phyloP scores from a whole-genome alignment of 345 rosid species.

The Eucalyptus caleyi region DNA sequence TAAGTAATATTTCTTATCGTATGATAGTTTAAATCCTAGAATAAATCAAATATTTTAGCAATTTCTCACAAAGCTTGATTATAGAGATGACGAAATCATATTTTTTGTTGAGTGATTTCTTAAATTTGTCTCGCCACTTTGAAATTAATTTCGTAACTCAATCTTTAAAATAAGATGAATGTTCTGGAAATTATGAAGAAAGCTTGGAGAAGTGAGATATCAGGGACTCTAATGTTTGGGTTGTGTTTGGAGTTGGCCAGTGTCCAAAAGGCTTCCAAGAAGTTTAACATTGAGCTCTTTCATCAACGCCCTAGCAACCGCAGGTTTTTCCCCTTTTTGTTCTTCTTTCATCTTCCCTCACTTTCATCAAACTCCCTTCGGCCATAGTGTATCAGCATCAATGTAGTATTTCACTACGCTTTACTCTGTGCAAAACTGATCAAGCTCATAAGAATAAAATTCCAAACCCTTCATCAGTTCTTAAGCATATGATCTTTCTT shows the following conservation, averaged over 20 bases:
- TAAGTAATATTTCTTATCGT: background rate
- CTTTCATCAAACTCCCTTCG: background rate
- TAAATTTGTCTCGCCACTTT: background rate
- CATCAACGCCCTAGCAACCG: background rate
- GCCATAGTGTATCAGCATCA: background rate
- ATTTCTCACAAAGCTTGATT: background rate
- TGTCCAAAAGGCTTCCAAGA: background rate
- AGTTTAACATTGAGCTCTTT: background rate
- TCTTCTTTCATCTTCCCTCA: background rate
- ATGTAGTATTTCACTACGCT: background rate
- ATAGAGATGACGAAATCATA: background rate
- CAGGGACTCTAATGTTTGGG: background rate
- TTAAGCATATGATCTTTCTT: background rate
- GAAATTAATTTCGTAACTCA: background rate
- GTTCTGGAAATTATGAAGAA: background rate
- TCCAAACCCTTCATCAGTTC: background rate
- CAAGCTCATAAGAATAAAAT: background rate
- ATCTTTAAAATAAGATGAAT: background rate
- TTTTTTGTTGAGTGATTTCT: background rate
- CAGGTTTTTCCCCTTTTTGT: background rate
- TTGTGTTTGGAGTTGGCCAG: background rate
- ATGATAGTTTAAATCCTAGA: background rate
- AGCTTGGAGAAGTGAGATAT: background rate
- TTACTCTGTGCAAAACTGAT: background rate
- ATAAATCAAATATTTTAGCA: background rate